These are phyloP conservation scores for Dryas integrifolia DNA, from an alignment of 331 rosid species.

Conservation along the genomic window DNA sequence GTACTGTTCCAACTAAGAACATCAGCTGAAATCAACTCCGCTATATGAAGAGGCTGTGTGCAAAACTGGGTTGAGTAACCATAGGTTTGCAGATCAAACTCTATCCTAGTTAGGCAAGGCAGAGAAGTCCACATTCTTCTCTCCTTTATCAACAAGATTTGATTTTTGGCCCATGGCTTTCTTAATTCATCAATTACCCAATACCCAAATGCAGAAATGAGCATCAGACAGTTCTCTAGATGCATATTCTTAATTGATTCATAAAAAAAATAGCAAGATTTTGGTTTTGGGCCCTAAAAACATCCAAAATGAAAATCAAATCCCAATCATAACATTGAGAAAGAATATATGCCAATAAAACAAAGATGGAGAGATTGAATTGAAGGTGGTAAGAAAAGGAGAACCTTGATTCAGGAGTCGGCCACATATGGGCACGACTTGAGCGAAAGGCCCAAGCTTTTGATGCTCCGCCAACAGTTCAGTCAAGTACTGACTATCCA, in stretches of 20 bases:
- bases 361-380: background rate
- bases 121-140: background rate
- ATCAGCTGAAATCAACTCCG: background rate
- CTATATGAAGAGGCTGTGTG: background rate
- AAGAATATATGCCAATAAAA: background rate
- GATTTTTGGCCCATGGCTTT: background rate
- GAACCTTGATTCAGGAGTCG: constrained; percentile 92
- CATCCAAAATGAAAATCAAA: background rate
- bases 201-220: background rate
- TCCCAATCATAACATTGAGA: background rate
- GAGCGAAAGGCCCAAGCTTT: constrained; percentile 87
- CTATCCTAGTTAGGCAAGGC: background rate
- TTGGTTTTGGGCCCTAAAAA: background rate
- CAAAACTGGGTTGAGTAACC: background rate
- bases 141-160: background rate
- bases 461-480: constrained; percentile 87
- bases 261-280: background rate
- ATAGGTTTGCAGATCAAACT: background rate
- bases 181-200: background rate
- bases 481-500: constrained; percentile 79
- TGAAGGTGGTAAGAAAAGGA: background rate
- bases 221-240: background rate
- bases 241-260: background rate
- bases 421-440: constrained; percentile 81
- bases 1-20: background rate